phyloP scores from a whole-genome alignment of 2,329 filamentous ascomycete genomes.

The Verticillium nonalfalfae region DNA sequence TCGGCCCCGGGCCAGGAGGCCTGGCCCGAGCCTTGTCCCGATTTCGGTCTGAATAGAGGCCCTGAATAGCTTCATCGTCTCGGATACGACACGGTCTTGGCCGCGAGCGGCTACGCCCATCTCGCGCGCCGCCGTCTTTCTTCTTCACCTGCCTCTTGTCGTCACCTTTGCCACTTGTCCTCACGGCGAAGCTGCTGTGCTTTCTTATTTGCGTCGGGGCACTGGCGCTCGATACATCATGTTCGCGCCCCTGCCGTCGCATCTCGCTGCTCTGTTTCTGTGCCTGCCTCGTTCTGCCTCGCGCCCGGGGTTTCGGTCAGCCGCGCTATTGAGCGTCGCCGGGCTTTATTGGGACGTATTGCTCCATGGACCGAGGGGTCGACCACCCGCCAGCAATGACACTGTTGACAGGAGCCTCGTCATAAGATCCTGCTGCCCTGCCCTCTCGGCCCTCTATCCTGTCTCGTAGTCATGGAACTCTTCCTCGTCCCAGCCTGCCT shows the following conservation, averaged over 20 bases:
- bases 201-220: neutral
- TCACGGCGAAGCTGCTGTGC: neutral
- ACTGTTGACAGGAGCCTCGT: neutral
- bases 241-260: neutral
- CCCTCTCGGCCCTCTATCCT: neutral
- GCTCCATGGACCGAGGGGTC: neutral
- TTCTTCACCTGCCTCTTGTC: neutral
- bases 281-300: neutral
- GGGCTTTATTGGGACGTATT: neutral
- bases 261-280: neutral
- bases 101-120: conserved; percentile 13
- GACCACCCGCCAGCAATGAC: neutral
- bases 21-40: neutral
- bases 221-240: neutral
- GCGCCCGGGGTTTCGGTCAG: neutral
- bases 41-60: neutral
- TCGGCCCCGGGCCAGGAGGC: neutral
- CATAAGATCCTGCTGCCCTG: neutral
- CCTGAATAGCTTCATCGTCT: neutral
- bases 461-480: neutral
- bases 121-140: conserved; percentile 16
- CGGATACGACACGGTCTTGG: conserved; percentile 17
- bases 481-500: neutral
- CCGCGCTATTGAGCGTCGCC: neutral
- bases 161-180: neutral